Conservation (phyloP, 768 basidiomycete species). For the Hygrocybe coccinea region DNA sequence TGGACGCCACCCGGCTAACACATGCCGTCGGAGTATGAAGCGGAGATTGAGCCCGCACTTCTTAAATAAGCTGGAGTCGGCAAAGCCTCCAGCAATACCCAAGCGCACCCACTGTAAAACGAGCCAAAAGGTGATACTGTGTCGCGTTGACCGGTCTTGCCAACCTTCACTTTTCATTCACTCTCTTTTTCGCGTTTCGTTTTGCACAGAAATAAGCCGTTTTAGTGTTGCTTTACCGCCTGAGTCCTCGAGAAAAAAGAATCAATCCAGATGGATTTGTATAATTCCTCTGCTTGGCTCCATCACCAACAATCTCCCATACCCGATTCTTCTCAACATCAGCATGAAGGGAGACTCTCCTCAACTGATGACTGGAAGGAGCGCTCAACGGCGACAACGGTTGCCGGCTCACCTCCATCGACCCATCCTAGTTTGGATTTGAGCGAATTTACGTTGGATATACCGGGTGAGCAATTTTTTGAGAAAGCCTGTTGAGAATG, state of each 20-base stretch:
- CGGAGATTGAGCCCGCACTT: slow-evolving; percentile 24
- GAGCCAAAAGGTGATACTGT: slow-evolving; percentile 19
- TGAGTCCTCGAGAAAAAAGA: slow-evolving; percentile 33
- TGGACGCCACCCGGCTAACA: not conserved
- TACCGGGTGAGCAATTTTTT: slow-evolving; percentile 34
- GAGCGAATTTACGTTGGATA: slow-evolving; percentile 41
- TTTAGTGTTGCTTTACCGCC: slow-evolving; percentile 27
- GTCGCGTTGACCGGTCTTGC: slow-evolving; percentile 21
- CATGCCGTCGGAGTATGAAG: slow-evolving; percentile 18
- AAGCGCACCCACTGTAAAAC: slow-evolving; percentile 17
- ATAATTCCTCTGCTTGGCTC: slow-evolving; percentile 38
- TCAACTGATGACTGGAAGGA: slow-evolving; percentile 47
- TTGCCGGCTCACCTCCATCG: slow-evolving; percentile 16
- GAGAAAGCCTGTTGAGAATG: not conserved
- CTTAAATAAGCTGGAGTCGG: slow-evolving; percentile 11
- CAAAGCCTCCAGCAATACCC: slow-evolving; percentile 26
- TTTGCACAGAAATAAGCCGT: slow-evolving; percentile 26
- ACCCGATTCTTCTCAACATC: slow-evolving; percentile 32
- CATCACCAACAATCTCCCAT: slow-evolving; percentile 31
- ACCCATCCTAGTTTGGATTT: slow-evolving; percentile 34
- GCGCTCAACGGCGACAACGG: slow-evolving; percentile 24
- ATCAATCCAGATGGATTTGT: slow-evolving; percentile 43
- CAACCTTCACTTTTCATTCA: slow-evolving; percentile 4
- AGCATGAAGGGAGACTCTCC: slow-evolving; percentile 25
- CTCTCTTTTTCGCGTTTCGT: slow-evolving; percentile 13